Evolutionary conservation across 495 filamentous ascomycete genomes (phyloP), one percentile per base, ranked within the genome.

Genomic region (Penicillium malachiteum): DNA sequence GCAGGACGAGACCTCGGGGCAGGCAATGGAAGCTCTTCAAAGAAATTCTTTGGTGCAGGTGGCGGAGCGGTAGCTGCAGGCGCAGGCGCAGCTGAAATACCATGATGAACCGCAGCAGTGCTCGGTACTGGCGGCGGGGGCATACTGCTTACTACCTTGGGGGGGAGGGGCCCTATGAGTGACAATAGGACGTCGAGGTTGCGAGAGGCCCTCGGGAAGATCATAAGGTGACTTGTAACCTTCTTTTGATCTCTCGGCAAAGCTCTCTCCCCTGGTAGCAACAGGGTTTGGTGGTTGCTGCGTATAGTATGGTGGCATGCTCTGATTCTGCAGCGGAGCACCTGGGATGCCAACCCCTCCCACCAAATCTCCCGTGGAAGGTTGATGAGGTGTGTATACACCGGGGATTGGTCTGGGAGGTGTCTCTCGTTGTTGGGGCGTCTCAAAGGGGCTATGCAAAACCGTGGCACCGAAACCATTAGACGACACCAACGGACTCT

Each of bases 171-270:
- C 60, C 49, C 68, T 77, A 7, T 65, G 63, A n/a, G 65, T 72
- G 31, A 63, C 57, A 16, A 62, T 81, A 71, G 74, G 83, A 84
- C 67, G 74, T 71, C 82, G 81, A 31, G 87, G 87, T 50, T 83
- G 83, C 14, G 86, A 79, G 13, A 97, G 79, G 45, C 96, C 93
- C 72, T 95, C 90, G 3, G 94, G 94, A 4, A 98, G 81, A 70
- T 98, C 94, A 60, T 96, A 98, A 4, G 94, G 94, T 21, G 92
- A 96, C 32, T 84, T 81, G 66, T 97, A 98, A 9, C 93, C 92
- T 40, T 91, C 86, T 68, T 95, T 97, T 7, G 89, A 74, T 58
- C 92, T 93, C 64, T 91, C 87, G 5, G 83, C 89, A 69, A 96
- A 98, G 65, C 93, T 97, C 81, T 88, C 59, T 62, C 79, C 64